Base-by-base conservation (phyloP, 371 early-diverging fungal genomes). In the Paraphysoderma sedebokerense region DNA sequence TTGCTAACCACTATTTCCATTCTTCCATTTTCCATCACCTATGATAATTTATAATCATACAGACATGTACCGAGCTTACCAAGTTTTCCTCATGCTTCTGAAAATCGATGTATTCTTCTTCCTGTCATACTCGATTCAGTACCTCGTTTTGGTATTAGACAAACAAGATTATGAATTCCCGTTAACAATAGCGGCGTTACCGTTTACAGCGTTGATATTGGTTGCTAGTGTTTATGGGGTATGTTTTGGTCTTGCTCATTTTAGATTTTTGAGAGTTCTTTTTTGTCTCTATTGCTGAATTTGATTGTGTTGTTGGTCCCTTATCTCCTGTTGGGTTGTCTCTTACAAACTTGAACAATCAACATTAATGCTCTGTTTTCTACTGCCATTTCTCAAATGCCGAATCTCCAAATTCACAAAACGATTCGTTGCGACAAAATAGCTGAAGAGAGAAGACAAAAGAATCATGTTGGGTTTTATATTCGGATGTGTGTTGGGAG, bases 61-160 rank as follows among this genome's bases (percentile, higher is more conserved):
- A 81, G 81, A 61, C 38, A 85, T 83, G 83, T 89, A 81, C 60
- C 76, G 85, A 39, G 65, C 68, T 48, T 92, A 88, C 66, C 87
- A 86, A 41, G 74, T 87, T 42, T 86, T 87, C 51, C 60, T 92
- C 60, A 77, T 85, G 63, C 57, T 90, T 17, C 68, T 92, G 48
- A 90, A 90, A 58, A 67, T 88, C 38, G 87, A 87, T 59, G 63
- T 87, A 47, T 90, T 89, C 58, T 83, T 87, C 62, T 79, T 84
- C 53, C 61, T 87, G 26, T 81, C 83, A 1, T 88, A 88, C 53
- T 79, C 85, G 8, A 72, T 86, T 19, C 87, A 89, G 53, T 90
- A 85, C 55, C 74, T 92, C 33, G 68, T 84, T 11, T 54, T 92
- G 28, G 72, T 87, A 9, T 70, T 79, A 57, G 44, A 51, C n/a